These are phyloP conservation scores for Penicillium parvum DNA, from an alignment of 495 filamentous ascomycete species.

Conservation along the genomic window DNA sequence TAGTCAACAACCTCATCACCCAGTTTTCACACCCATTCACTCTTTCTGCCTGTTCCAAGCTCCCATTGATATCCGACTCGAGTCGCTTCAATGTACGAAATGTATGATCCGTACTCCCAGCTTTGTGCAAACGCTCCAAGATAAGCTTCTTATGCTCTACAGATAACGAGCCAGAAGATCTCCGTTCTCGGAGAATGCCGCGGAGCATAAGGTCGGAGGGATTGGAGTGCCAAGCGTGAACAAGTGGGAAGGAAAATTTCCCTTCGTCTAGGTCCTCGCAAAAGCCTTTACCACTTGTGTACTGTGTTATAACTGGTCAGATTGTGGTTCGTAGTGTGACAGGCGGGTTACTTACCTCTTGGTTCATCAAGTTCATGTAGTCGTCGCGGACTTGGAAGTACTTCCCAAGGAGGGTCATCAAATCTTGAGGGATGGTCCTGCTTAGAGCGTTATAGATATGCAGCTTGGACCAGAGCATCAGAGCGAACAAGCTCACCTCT, in stretches of 20 bases:
- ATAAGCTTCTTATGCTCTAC: slow-evolving; percentile 14
- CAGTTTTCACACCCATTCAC: slow-evolving; percentile 14
- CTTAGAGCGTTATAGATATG: no score
- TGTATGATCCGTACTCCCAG: slow-evolving; percentile 19
- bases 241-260: slow-evolving; percentile 31
- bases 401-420: background rate
- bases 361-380: slow-evolving; percentile 23
- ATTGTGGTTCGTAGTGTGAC: background rate
- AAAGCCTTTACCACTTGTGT: slow-evolving; percentile 39
- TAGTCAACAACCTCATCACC: slow-evolving; percentile 16
- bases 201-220: slow-evolving; percentile 7
- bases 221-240: slow-evolving; percentile 6
- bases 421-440: background rate
- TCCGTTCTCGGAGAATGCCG: slow-evolving; percentile 10
- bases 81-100: slow-evolving; percentile 6
- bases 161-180: slow-evolving; percentile 3
- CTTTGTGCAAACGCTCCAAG: slow-evolving; percentile 7
- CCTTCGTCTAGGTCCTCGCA: slow-evolving; percentile 43
- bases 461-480: no score
- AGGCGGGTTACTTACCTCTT: background rate
- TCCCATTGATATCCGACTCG: slow-evolving; percentile 5
- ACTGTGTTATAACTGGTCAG: slow-evolving; percentile 19
- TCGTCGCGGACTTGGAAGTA: slow-evolving; percentile 38
- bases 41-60: slow-evolving; percentile 5
- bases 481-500: background rate